Percentiles rank a stretch among this genome's conserved stretches.
phyloP scores from a whole-genome alignment of 352 stramenopile genomes.

The Peronosclerospora sorghi region DNA sequence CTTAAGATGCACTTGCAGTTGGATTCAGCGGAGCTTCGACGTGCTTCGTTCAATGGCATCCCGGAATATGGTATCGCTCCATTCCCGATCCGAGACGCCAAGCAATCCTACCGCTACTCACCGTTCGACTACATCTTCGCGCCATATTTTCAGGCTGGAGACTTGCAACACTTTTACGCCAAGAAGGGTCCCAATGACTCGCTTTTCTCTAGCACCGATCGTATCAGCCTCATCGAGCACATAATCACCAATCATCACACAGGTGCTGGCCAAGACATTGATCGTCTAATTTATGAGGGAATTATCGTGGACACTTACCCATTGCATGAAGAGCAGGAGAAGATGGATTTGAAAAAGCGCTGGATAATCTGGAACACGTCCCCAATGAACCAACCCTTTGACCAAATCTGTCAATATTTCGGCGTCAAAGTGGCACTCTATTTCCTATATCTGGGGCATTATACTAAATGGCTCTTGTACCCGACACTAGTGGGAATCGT shows the following conservation, averaged over 20 bases:
- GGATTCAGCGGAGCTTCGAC: constrained; percentile 44
- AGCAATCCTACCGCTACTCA: constrained; percentile 61
- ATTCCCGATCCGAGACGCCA: constrained; percentile 74
- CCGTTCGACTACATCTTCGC: constrained; percentile 83
- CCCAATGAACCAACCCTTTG: constrained; percentile 71
- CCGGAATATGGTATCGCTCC: constrained; percentile 61
- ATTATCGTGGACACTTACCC: constrained; percentile 72
- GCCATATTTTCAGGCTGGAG: constrained; percentile 57
- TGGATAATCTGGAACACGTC: constrained; percentile 66
- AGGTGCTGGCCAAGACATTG: constrained; percentile 56
- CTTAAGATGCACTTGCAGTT: constrained; percentile 72
- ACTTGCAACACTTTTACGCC: constrained; percentile 58
- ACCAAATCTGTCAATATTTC: constrained; percentile 78
- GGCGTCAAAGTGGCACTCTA: constrained; percentile 93
- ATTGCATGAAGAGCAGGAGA: constrained; percentile 61
- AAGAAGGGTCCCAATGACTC: constrained; percentile 48
- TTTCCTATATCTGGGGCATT: constrained; percentile 95
- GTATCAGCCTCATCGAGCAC: constrained; percentile 71
- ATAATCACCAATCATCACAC: constrained; percentile 70
- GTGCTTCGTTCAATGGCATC: constrained; percentile 57
- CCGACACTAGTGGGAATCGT: constrained; percentile 85
- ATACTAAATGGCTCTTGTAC: constrained; percentile 92
- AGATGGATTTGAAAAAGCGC: constrained; percentile 39
- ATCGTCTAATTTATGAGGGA: constrained; percentile 62
- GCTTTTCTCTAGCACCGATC: constrained; percentile 67